Percentiles rank a stretch among this genome's conserved stretches.
Conservation (phyloP, 2,329 filamentous ascomycete species). For the Verticillium isaacii region DNA sequence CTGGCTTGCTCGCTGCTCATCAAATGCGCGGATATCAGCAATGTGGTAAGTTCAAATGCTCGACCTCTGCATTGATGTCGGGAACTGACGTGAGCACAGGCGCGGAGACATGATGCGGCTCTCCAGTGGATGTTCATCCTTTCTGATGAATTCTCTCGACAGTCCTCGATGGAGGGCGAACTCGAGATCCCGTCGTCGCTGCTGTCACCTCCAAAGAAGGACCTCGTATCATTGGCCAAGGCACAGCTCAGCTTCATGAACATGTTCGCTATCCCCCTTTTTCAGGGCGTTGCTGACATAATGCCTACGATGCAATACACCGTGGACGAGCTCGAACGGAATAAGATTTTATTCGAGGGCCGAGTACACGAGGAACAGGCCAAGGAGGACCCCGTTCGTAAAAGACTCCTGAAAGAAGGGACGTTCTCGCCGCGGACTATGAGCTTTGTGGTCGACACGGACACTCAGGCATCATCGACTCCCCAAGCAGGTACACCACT, state of each 20-base stretch:
- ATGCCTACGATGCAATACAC: slow-evolving; percentile 82
- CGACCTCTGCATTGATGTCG: not conserved
- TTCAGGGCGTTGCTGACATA: slow-evolving; percentile 80
- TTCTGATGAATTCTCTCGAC: slow-evolving; percentile 92
- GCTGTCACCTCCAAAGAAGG: slow-evolving; percentile 78
- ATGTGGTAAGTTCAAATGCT: slow-evolving; percentile 65
- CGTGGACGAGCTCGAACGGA: slow-evolving; percentile 73
- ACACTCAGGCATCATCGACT: slow-evolving; percentile 6
- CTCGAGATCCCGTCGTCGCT: slow-evolving; percentile 84
- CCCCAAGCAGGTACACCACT: slow-evolving; percentile 10
- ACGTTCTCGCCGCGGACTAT: slow-evolving; percentile 40
- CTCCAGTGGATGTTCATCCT: slow-evolving; percentile 87
- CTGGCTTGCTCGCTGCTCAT: slow-evolving; percentile 88
- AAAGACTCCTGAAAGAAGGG: slow-evolving; percentile 31
- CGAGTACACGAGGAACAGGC: slow-evolving; percentile 61
- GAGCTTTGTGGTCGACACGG: slow-evolving; percentile 27
- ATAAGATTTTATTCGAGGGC: slow-evolving; percentile 69
- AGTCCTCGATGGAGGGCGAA: slow-evolving; percentile 86
- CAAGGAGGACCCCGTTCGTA: slow-evolving; percentile 33
- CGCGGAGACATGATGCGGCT: slow-evolving; percentile 76
- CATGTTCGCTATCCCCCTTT: slow-evolving; percentile 87
- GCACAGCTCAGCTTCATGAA: slow-evolving; percentile 97
- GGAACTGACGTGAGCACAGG: slow-evolving; percentile 42
- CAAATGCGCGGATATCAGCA: slow-evolving; percentile 98
- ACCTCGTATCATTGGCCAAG: slow-evolving; percentile 75